These are phyloP conservation scores for Ensete ventricosum DNA, from an alignment of 176 grass and related monocot genomes.

Conservation along the genomic window DNA sequence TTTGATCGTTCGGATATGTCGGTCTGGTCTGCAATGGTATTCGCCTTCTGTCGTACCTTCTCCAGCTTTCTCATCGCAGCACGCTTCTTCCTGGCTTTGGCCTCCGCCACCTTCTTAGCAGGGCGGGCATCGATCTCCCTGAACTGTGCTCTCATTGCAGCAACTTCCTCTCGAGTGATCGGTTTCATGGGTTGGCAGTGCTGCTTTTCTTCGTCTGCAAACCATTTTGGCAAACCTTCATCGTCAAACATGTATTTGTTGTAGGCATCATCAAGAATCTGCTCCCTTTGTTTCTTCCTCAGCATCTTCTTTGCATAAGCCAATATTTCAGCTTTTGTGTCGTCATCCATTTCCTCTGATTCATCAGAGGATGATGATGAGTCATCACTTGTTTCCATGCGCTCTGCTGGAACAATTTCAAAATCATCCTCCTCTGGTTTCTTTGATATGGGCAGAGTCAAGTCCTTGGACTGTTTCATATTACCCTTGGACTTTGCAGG, in stretches of 20 bases:
- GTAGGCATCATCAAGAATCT: conserved; percentile 87
- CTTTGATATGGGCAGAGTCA: neutral
- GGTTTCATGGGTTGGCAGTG: conserved; percentile 59
- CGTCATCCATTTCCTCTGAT: conserved; percentile 52
- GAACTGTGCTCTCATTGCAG: conserved; percentile 73
- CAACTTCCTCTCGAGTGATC: conserved; percentile 72
- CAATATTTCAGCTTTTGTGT: conserved; percentile 72
- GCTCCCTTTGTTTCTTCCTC: conserved; percentile 93
- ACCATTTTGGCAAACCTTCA: conserved; percentile 75
- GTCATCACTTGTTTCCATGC: conserved; percentile 40
- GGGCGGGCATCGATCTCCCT: conserved; percentile 85
- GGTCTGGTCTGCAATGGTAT: conserved; percentile 60
- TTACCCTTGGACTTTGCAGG: conserved; percentile 21
- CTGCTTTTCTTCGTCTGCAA: conserved; percentile 72
- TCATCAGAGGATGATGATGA: conserved; percentile 67
- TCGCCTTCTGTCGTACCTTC: conserved; percentile 76
- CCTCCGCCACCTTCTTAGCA: conserved; percentile 84
- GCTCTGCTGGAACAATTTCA: conserved; percentile 81
- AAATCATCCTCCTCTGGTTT: conserved; percentile 44
- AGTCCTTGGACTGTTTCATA: conserved; percentile 21
- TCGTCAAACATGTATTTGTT: conserved; percentile 93
- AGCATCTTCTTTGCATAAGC: conserved; percentile 93
- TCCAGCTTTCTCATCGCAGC: conserved; percentile 53
- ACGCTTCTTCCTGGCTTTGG: conserved; percentile 88
- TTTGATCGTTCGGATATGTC: conserved; percentile 74